Evolutionary conservation across 1,139 yeast genomes (phyloP), one percentile per base, ranked within the genome.

Genomic region (Candida anutae): DNA sequence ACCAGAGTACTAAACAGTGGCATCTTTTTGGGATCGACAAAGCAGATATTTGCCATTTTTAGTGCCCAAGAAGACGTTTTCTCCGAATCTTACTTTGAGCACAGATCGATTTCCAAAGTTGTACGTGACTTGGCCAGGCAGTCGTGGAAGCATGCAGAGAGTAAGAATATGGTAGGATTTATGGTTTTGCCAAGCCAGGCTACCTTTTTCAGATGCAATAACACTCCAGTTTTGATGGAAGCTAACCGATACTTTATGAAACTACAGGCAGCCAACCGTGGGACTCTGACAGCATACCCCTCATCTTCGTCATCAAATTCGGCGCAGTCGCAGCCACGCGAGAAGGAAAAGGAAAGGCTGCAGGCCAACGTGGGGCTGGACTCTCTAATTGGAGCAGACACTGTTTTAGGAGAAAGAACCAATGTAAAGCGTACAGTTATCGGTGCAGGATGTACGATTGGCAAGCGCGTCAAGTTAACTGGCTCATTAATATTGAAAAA

Each of bases 121-220:
- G 71, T 85, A 18, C 74, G 97, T 44, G 95, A 87, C 46, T 55
- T 90, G 35, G 93, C 94, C 3, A 73, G 97, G 52, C 72, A 94
- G 41, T 79, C 95, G 3, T 90, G 98, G 98, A 73, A 70, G 43
- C 95, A 87, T 49, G 64, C 80, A 0, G 46, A 48, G 6, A 47
- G 53, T n/a, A 63, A 66, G 38, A 84, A 75, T 33, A 70, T 78
- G 0, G 70, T 83, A 20, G 78, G 80, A 4, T 62, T 83, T 39
- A 64, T 77, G 37, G 66, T 76, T 23, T 46, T 83, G 28, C 90
- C 94, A 3, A 59, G 67, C 22, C 70, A 73, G 32, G 74, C 83
- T 10, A 63, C 73, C 2, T 87, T 88, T 45, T 69, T 83, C 41
- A 69, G 97, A 42, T 68, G 80, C 28, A 85, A 85, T 50, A 83